A percentile compares a stretch with the other conserved stretches of the same genome.
Conservation (phyloP, 345 rosid genomes). For the Salix viminalis region DNA sequence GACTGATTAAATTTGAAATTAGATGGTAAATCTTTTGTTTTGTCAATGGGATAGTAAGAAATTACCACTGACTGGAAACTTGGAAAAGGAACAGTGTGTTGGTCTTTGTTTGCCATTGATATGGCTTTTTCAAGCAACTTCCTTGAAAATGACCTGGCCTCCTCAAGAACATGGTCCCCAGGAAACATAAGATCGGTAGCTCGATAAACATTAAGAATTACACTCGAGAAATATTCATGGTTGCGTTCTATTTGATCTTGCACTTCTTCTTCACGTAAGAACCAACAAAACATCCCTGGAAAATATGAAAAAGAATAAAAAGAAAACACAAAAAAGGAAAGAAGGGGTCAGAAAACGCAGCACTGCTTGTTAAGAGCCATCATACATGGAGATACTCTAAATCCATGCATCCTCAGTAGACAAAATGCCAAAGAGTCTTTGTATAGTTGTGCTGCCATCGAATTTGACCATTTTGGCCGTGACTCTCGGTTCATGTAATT, state of each 20-base stretch:
- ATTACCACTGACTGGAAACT: slow-evolving; percentile 22
- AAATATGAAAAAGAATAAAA: not conserved
- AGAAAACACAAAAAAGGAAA: not conserved
- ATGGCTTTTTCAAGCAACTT: slow-evolving; percentile 34
- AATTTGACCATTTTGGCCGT: not conserved
- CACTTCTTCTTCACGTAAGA: slow-evolving; percentile 35
- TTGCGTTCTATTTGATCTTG: slow-evolving; percentile 30
- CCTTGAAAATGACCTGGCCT: slow-evolving; percentile 46
- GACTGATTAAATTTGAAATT: no score
- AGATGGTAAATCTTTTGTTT: no score
- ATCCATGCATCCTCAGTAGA: slow-evolving; percentile 51
- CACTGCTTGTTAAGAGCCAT: not conserved
- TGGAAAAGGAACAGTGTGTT: not conserved
- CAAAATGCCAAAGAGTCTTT: slow-evolving; percentile 57
- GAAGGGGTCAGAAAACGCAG: not conserved
- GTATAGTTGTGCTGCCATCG: slow-evolving; percentile 27
- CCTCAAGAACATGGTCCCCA: slow-evolving; percentile 44
- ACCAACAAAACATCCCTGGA: slow-evolving; percentile 59
- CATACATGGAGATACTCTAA: slow-evolving; percentile 46
- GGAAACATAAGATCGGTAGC: slow-evolving; percentile 61
- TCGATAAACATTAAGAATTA: slow-evolving; percentile 45
- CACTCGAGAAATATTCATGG: slow-evolving; percentile 25
- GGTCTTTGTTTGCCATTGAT: not conserved
- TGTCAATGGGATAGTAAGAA: not conserved
- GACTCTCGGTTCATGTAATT: slow-evolving; percentile 19